phyloP scores from a whole-genome alignment of 2,329 filamentous ascomycete species.

The Emmonsiellopsis sp. region DNA sequence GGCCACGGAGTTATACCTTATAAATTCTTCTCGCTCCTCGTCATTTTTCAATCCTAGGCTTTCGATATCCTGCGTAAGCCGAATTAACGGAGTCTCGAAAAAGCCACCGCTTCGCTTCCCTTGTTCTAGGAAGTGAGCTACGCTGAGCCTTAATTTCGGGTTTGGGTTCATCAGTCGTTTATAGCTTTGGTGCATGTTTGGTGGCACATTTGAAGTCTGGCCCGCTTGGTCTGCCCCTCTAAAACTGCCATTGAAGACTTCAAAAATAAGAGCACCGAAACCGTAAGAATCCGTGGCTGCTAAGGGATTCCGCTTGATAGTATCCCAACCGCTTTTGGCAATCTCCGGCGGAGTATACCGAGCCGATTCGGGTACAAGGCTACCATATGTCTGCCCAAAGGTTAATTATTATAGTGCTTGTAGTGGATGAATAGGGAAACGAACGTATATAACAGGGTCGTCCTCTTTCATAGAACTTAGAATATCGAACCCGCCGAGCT shows the following conservation, averaged over 20 bases:
- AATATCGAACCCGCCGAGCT: constrained; percentile 85
- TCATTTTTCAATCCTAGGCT: constrained; percentile 83
- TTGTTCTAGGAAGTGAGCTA: constrained; percentile 82
- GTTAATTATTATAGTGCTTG: constrained; percentile 11
- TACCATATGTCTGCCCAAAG: constrained; percentile 63
- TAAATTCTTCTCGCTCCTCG: constrained; percentile 72
- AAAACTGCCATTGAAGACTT: constrained; percentile 85
- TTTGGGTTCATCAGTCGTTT: constrained; percentile 81
- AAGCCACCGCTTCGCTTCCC: constrained; percentile 74
- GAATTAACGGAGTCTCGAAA: constrained; percentile 87
- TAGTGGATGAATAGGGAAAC: constrained; percentile 13
- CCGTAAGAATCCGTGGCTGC: constrained; percentile 81
- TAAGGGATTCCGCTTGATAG: constrained; percentile 72
- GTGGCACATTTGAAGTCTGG: constrained; percentile 77
- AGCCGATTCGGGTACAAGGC: constrained; percentile 72
- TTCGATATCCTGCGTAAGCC: constrained; percentile 85
- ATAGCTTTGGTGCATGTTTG: constrained; percentile 83
- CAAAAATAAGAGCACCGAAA: constrained; percentile 74
- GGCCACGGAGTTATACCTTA: constrained; percentile 46
- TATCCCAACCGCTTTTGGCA: constrained; percentile 79
- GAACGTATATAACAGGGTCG: constrained; percentile 79
- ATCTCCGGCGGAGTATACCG: constrained; percentile 84
- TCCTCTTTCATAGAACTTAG: constrained; percentile 94
- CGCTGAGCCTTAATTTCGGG: constrained; percentile 77
- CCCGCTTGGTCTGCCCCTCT: constrained; percentile 67